phyloP scores from a whole-genome alignment of 345 rosid species.

The Aquilaria yunnanensis region DNA sequence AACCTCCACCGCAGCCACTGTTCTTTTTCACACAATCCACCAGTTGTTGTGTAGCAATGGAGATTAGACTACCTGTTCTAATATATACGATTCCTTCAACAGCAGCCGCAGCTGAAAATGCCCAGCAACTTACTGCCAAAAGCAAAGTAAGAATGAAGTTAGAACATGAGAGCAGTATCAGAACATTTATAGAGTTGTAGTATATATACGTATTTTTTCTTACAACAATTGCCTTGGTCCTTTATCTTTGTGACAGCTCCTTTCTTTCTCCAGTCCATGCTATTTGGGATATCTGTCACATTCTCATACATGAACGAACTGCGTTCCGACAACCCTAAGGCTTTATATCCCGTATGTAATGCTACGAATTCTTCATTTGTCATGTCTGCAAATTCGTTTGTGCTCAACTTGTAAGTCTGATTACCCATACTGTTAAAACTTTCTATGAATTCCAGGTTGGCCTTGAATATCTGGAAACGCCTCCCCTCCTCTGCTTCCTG shows the following conservation, averaged over 20 bases:
- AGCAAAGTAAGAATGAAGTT: too few relatives aligned
- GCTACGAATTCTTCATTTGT: slow-evolving; percentile 40
- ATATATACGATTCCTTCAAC: not conserved
- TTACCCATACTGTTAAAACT: slow-evolving; percentile 26
- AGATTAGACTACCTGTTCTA: not conserved
- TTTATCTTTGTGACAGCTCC: slow-evolving; percentile 37
- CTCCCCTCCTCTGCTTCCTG: slow-evolving; percentile 23
- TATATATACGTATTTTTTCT: not conserved
- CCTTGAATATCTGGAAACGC: slow-evolving; percentile 33
- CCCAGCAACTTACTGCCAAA: slow-evolving; percentile 1
- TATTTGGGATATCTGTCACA: slow-evolving; percentile 10
- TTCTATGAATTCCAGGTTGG: slow-evolving; percentile 33
- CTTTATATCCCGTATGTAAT: slow-evolving; percentile 20
- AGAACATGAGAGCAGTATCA: too few relatives aligned
- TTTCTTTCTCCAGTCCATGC: slow-evolving; percentile 31
- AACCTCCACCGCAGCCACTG: not conserved
- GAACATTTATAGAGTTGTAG: not conserved
- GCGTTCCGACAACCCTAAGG: not conserved
- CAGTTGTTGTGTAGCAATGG: not conserved
- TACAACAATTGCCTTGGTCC: slow-evolving; percentile 34
- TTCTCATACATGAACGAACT: slow-evolving; percentile 16
- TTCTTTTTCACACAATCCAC: not conserved
- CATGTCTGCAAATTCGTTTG: slow-evolving; percentile 46
- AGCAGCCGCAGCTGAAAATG: not conserved
- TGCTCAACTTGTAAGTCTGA: slow-evolving; percentile 19